phyloP scores from a whole-genome alignment of 2,329 filamentous ascomycete species.

The Nothophaeocryptopus gaeumannii region DNA sequence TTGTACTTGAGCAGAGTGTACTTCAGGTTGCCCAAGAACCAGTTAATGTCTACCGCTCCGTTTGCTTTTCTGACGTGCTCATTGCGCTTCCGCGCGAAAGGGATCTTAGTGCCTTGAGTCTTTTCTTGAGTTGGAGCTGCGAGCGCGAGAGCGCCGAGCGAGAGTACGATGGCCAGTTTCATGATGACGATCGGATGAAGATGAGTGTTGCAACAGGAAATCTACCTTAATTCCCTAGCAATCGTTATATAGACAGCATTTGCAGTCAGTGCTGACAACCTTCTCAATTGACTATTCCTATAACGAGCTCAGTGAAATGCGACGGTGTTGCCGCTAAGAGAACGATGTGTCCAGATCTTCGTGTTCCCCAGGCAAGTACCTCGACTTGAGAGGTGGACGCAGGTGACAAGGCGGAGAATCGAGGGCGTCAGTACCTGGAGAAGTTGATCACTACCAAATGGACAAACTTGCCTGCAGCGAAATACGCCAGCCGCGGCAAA shows the following conservation, averaged over 20 bases:
- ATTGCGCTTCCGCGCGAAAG: slow-evolving; percentile 10
- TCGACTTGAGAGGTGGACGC: too few species aligned
- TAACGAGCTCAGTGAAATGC: not conserved
- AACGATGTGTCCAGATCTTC: not conserved
- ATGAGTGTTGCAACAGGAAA: not conserved
- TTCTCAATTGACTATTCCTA: not conserved
- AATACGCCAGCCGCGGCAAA: not conserved
- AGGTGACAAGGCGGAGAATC: too few species aligned
- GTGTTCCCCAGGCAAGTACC: not conserved
- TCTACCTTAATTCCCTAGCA: not conserved
- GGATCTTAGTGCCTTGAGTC: slow-evolving; percentile 10
- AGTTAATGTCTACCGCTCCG: slow-evolving; percentile 17
- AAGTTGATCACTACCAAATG: too few species aligned
- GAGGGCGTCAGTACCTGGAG: too few species aligned
- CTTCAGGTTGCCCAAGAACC: slow-evolving; percentile 17
- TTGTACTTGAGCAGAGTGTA: slow-evolving; percentile 20
- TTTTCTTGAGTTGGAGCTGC: slow-evolving; percentile 18
- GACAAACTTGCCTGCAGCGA: too few species aligned
- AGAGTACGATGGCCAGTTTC: slow-evolving; percentile 18
- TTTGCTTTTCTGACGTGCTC: slow-evolving; percentile 11
- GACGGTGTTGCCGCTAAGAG: slow-evolving; percentile 2
- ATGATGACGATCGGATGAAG: slow-evolving; percentile 8
- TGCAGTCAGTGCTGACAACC: not conserved
- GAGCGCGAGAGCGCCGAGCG: slow-evolving; percentile 20
- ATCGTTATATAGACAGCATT: not conserved